Base-by-base conservation (phyloP, 2,329 filamentous ascomycete genomes). In the Curvularia sp. region DNA sequence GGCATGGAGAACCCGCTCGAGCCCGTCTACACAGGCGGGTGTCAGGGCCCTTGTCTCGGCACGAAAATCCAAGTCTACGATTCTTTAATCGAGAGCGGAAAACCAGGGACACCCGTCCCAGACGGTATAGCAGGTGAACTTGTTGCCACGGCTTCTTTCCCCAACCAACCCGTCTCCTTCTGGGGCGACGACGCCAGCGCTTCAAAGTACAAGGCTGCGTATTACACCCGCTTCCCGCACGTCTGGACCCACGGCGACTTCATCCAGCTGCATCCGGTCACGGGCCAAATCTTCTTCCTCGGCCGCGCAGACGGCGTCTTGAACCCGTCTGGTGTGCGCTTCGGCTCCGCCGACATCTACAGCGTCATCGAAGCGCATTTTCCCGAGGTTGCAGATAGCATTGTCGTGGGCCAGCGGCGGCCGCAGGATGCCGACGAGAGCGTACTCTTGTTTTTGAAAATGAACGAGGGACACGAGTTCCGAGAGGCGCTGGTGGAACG, bases 201-300 rank as follows among this genome's bases (percentile, higher is more conserved):
- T 0, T 69, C 78, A 42, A 78, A 77, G 53, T 83, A 83, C 49
- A 79, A 78, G 30, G 76, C 77, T 28, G 78, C 79, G 0, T 83
- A 83, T 51, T 83, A 80, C 59, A 76, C 68, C 31, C 77, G 80
- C 6, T 83, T 80, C 54, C 79, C 80, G 12, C 72, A 86, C 55
- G 90, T 91, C 1, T 95, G 91, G 92, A 89, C 90, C 0, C 92
- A 95, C 63, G 91, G 91, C 22, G 92, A 95, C 70, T 94, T 93
- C 73, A 88, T 91, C 68, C 83, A 85, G 35, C 79, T 90, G 13
- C 87, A 94, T 69, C 90, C 90, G 0, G 64, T 78, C 4, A 93
- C 90, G 1, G 84, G 86, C 6, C 84, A 86, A 46, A 73, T 92
- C 5, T 74, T 85, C 12, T 88, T 93, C 65, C 82, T 91, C 0